Base-by-base conservation (phyloP, 2,329 filamentous ascomycete genomes). In the Sporothrix inflata region DNA sequence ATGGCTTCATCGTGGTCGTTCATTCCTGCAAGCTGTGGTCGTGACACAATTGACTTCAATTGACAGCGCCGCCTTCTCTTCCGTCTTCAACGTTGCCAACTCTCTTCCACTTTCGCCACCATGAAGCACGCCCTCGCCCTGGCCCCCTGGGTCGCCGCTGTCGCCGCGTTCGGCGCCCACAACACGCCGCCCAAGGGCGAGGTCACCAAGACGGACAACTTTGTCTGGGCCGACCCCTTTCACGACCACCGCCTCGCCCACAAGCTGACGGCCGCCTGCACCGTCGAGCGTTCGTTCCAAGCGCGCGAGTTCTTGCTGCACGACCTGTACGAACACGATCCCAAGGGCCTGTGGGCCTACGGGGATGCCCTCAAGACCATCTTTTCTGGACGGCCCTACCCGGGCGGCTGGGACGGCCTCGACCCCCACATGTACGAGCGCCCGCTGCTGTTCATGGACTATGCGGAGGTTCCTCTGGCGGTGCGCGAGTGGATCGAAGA, bases 401-500 rank as follows among this genome's bases (percentile, higher is more conserved):
- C 86, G 0, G 86, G 86, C 30, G 82, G 82, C 53, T 88, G 86
- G 86, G 80, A 81, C 34, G 86, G 86, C 47, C 78, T 84, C 30
- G 86, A 88, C 75, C 81, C 80, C n/a, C 86, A 88, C 77, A 83
- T 83, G 66, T 81, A 83, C 73, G 83, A 85, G 70, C 83, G 85
- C 21, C 82, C 81, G 71, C 76, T 87, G 74, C 76, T 87, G 57
- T 76, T 80, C 75, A 86, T 87, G 85, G 78, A 81, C 42, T 84
- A 85, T 74, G 75, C 77, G 4, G 79, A 82, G 6, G 71, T 87
- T 40, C 85, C 85, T 12, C 74, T 82, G 27, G 76, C 75, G 42
- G 84, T 86, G 67, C 78, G 82, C 49, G 79, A 83, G 76, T 88
- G 85, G 86, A 82, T 87, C 61, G 83, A 85, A 76, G 78, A 79